A percentile compares a stretch with the other conserved stretches of the same genome.
These are phyloP conservation scores for Dendryphion nanum DNA, from an alignment of 2,329 filamentous ascomycete genomes.

Conservation along the genomic window DNA sequence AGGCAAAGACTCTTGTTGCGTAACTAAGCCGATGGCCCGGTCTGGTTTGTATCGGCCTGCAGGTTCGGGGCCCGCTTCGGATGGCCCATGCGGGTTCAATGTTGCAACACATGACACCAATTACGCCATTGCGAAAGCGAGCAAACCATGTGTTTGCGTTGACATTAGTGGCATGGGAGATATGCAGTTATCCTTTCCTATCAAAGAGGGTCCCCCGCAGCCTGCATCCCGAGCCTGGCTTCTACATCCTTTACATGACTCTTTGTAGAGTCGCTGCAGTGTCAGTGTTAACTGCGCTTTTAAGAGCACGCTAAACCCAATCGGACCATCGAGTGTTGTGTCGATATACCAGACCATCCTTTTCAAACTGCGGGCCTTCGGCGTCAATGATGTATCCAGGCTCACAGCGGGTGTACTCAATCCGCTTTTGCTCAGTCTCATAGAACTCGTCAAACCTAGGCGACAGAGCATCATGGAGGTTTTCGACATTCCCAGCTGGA, in stretches of 20 bases:
- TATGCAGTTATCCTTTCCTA: too few relatives aligned
- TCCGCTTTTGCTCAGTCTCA: constrained; percentile 47
- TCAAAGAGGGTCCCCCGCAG: too few relatives aligned
- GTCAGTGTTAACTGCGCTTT: background rate
- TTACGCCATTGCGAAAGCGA: constrained; percentile 4
- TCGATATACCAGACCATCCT: constrained; percentile 4
- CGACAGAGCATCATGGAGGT: constrained; percentile 52
- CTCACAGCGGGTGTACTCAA: constrained; percentile 56
- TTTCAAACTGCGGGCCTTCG: constrained; percentile 48
- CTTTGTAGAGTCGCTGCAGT: too few relatives aligned
- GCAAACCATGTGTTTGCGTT: constrained; percentile 1
- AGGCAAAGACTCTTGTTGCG: background rate
- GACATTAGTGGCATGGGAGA: background rate
- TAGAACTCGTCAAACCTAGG: constrained; percentile 55
- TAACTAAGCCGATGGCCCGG: constrained; percentile 1
- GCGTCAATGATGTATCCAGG: constrained; percentile 55
- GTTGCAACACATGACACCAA: constrained; percentile 3
- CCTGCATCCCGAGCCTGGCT: too few relatives aligned
- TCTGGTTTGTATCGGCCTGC: background rate
- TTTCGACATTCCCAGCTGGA: constrained; percentile 52
- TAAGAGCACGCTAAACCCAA: constrained; percentile 7
- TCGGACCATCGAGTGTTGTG: constrained; percentile 4
- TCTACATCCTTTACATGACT: too few relatives aligned
- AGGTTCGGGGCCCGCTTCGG: background rate
- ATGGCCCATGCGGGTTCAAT: constrained; percentile 1